These are phyloP conservation scores for Gymnopilus dilepis DNA, from an alignment of 768 basidiomycete species.

Conservation along the genomic window DNA sequence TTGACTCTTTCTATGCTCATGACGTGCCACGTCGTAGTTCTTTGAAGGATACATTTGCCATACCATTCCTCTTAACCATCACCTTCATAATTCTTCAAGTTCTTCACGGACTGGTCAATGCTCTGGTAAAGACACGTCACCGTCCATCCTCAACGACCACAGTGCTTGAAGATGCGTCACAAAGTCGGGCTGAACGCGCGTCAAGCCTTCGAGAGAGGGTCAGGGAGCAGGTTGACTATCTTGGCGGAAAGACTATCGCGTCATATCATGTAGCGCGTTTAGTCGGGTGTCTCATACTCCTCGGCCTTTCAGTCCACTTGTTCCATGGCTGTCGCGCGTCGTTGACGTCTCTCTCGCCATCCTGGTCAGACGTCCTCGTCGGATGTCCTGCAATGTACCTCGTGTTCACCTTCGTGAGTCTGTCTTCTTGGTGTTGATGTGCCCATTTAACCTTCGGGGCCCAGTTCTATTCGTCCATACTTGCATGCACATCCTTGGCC, in stretches of 20 bases:
- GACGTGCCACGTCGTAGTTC: background rate
- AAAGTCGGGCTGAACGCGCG: background rate
- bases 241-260: background rate
- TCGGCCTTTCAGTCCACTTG: background rate
- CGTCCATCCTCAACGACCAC: background rate
- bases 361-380: background rate
- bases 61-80: background rate
- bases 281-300: background rate
- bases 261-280: background rate
- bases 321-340: background rate
- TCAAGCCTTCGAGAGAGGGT: background rate
- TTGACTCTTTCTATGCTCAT: no score
- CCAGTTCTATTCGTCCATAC: slow-evolving; percentile 46
- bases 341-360: background rate
- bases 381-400: slow-evolving; percentile 19
- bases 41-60: background rate
- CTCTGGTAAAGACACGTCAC: background rate
- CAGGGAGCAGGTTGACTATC: background rate
- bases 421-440: background rate
- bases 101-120: background rate
- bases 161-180: background rate
- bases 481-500: slow-evolving; percentile 44
- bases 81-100: background rate
- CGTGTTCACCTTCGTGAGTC: slow-evolving; percentile 19
- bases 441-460: background rate